phyloP scores from a whole-genome alignment of 1,284 basidiomycete species.

The Puccinia coronata region DNA sequence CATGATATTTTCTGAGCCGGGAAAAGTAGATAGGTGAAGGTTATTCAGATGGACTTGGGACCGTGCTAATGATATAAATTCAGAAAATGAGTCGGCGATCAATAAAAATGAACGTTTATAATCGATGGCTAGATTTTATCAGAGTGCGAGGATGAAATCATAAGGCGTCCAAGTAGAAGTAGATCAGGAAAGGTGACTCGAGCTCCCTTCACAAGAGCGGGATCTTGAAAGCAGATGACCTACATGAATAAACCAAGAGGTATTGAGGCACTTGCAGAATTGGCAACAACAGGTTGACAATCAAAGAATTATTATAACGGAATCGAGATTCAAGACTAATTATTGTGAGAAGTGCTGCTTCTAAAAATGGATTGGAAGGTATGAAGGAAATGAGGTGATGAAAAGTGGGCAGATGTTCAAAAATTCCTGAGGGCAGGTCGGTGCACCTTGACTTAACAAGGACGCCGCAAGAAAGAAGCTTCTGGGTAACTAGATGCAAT shows the following conservation, averaged over 20 bases:
- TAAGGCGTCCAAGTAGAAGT: not conserved
- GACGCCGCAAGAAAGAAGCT: not conserved
- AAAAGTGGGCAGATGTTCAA: not conserved
- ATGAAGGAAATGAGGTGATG: constrained; percentile 2
- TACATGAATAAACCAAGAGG: not conserved
- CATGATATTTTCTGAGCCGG: not conserved
- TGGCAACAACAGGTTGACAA: not conserved
- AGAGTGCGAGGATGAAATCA: not conserved
- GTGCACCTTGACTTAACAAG: not conserved
- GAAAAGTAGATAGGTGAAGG: not conserved
- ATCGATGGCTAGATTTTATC: not conserved
- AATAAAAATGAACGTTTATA: not conserved
- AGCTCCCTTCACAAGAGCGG: not conserved
- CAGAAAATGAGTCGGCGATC: not conserved
- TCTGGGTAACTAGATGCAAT: not conserved
- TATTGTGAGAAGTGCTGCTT: not conserved
- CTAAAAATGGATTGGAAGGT: not conserved
- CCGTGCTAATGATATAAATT: not conserved
- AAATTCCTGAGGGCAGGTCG: constrained; percentile 11
- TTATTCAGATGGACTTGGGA: not conserved
- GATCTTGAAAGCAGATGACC: not conserved
- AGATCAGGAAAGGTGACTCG: not conserved
- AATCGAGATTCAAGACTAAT: not conserved
- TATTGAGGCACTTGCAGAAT: constrained; percentile 6
- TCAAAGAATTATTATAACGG: not conserved